Conservation (phyloP, 1,284 basidiomycete species). For the Ustilago lituana region DNA sequence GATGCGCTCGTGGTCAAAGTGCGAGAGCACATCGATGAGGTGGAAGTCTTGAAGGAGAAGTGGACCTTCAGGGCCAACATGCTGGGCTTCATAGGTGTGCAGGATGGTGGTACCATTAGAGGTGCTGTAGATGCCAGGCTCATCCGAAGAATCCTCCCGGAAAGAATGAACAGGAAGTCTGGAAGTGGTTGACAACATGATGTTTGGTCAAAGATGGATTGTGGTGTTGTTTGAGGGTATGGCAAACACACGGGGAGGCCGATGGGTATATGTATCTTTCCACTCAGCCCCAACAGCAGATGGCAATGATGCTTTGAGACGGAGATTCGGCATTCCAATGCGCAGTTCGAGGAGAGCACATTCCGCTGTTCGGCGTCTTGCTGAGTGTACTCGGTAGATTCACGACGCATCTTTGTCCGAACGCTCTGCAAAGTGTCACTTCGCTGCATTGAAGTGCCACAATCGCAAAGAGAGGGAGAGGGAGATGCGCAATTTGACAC, state of each 20-base stretch:
- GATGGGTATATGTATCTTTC: not conserved
- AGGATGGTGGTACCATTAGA: conserved; percentile 50
- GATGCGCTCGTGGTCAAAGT: conserved; percentile 64
- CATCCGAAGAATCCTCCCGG: conserved; percentile 28
- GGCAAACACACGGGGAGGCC: no score
- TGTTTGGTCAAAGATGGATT: no score
- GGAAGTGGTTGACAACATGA: conserved; percentile 37
- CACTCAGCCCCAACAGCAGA: not conserved
- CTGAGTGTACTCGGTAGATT: no score
- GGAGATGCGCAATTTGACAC: no score
- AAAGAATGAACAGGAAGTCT: conserved; percentile 34
- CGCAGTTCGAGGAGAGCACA: no score
- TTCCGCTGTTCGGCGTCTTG: no score
- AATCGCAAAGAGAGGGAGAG: no score
- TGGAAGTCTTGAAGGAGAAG: conserved; percentile 77
- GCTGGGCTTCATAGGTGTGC: conserved; percentile 79
- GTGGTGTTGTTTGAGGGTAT: not conserved
- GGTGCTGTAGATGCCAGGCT: conserved; percentile 43
- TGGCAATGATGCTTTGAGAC: no score
- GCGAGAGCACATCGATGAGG: conserved; percentile 49
- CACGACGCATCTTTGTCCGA: no score
- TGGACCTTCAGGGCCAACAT: conserved; percentile 79
- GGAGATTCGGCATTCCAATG: no score
- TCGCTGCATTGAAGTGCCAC: no score
- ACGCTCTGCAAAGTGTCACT: no score